Percentiles rank a stretch among this genome's conserved stretches.
These are phyloP conservation scores for Fusarium drepaniforme DNA, from an alignment of 2,329 filamentous ascomycete species.

Conservation along the genomic window DNA sequence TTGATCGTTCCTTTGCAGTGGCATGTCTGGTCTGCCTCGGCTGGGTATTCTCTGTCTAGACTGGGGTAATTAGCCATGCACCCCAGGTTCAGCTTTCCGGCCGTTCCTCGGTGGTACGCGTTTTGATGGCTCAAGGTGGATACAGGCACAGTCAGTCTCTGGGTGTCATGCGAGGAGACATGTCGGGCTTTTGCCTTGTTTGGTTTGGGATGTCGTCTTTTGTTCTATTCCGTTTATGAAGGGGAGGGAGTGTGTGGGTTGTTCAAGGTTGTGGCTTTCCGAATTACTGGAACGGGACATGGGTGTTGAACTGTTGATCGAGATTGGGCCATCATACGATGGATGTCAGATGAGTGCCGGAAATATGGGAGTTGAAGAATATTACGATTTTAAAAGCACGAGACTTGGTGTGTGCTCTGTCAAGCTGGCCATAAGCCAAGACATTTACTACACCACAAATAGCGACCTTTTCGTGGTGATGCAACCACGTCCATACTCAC, in stretches of 20 bases:
- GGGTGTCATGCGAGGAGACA: slow-evolving; percentile 6
- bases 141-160: not conserved
- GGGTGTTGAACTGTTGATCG: not conserved
- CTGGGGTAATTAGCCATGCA: slow-evolving; percentile 35
- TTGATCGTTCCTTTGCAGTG: not conserved
- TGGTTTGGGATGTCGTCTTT: not conserved
- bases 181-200: slow-evolving; percentile 23
- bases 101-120: slow-evolving; percentile 35
- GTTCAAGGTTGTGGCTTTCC: not conserved
- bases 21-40: slow-evolving; percentile 7
- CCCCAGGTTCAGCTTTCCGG: slow-evolving; percentile 36
- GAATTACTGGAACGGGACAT: not conserved
- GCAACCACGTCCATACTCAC: not conserved
- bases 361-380: not conserved
- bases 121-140: slow-evolving; percentile 29
- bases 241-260: not conserved
- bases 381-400: not conserved
- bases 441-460: not conserved
- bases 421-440: not conserved
- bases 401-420: not conserved
- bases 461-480: not conserved
- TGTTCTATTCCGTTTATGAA: not conserved
- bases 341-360: not conserved
- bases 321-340: not conserved
- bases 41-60: not conserved